A percentile compares a stretch with the other conserved stretches of the same genome.
Conservation (phyloP, 371 early-diverging fungal genomes). For the Circinella minor region DNA sequence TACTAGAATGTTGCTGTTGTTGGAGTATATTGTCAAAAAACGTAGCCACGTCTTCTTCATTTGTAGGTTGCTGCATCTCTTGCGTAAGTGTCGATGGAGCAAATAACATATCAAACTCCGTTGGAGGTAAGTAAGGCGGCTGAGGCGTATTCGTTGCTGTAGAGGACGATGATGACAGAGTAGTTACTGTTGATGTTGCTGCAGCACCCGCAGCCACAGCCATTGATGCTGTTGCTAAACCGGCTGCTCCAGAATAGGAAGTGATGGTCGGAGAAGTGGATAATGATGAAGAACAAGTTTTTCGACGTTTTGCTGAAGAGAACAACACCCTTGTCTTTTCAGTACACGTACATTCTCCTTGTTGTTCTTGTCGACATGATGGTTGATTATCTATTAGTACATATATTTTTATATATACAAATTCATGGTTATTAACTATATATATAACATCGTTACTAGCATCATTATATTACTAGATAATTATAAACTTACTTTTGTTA, state of each 20-base stretch:
- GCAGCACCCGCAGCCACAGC: not conserved
- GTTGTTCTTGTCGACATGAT: not conserved
- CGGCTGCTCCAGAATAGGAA: not conserved
- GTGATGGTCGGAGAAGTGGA: not conserved
- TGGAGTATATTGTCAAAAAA: conserved; percentile 3
- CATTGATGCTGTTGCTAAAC: not conserved
- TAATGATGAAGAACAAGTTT: not conserved
- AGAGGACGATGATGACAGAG: not conserved
- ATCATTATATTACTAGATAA: too few relatives aligned
- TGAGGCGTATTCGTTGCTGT: not conserved
- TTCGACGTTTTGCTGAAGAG: not conserved
- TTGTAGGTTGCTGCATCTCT: not conserved
- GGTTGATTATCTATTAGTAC: not conserved
- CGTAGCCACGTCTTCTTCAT: not conserved
- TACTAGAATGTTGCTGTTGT: conserved; percentile 5
- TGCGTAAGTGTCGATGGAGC: conserved; percentile 1
- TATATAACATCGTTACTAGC: too few relatives aligned
- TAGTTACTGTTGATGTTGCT: not conserved
- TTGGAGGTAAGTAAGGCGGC: conserved; percentile 3
- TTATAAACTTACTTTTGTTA: not conserved
- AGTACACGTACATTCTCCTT: conserved; percentile 5
- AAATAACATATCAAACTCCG: conserved; percentile 4
- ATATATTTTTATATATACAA: too few relatives aligned
- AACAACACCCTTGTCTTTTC: not conserved
- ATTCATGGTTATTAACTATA: too few relatives aligned